Conservation (phyloP, 208 protist genomes). For the Trypanosomatidae sp. region DNA sequence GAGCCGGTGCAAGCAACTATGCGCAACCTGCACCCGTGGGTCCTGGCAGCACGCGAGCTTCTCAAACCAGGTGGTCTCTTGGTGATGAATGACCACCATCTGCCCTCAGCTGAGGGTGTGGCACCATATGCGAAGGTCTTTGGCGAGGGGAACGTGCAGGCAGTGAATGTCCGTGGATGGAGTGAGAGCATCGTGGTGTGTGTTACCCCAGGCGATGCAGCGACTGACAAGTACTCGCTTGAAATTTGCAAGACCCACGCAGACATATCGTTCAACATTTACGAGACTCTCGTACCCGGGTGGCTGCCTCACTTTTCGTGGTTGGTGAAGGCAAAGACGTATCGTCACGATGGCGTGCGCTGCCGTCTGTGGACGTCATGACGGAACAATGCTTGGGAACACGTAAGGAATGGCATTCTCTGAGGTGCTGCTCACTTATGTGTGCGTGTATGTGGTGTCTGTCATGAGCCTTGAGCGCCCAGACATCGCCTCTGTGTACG, state of each 20-base stretch:
- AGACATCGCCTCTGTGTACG: background rate
- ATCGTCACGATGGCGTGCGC: background rate
- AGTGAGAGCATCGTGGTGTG: slow-evolving; percentile 72
- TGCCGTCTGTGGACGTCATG: slow-evolving; percentile 37
- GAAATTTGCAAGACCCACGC: slow-evolving; percentile 21
- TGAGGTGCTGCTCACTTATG: background rate
- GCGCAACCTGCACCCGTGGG: slow-evolving; percentile 50
- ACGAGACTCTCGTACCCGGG: slow-evolving; percentile 36
- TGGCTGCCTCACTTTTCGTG: slow-evolving; percentile 42
- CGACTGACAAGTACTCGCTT: slow-evolving; percentile 18
- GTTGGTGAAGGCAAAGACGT: slow-evolving; percentile 27
- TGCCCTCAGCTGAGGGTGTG: slow-evolving; percentile 40
- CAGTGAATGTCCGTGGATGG: slow-evolving; percentile 76
- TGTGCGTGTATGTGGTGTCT: background rate
- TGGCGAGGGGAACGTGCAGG: slow-evolving; percentile 58
- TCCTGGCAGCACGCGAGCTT: slow-evolving; percentile 18
- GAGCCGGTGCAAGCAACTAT: slow-evolving; percentile 62
- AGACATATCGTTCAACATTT: slow-evolving; percentile 31
- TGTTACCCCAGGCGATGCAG: slow-evolving; percentile 33
- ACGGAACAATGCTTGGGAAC: background rate
- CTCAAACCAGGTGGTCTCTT: slow-evolving; percentile 56
- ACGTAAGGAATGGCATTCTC: background rate
- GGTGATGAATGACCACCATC: slow-evolving; percentile 74
- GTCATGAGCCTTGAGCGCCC: background rate
- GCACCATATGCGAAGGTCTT: slow-evolving; percentile 40